These are phyloP conservation scores for Gossypium schwendimanii DNA, from an alignment of 441 rosid species.

Conservation along the genomic window DNA sequence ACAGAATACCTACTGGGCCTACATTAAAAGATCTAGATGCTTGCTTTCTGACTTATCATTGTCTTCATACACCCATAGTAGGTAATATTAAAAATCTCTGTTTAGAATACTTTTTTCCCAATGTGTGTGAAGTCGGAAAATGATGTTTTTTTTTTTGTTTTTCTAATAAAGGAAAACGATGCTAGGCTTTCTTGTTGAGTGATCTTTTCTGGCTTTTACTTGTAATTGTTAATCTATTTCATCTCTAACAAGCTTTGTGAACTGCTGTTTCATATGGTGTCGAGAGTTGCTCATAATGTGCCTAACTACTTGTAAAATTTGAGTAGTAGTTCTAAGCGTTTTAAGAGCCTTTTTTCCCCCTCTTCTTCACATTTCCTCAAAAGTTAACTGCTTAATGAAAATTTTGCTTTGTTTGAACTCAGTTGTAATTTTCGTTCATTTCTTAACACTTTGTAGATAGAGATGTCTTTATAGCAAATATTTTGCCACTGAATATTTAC, in stretches of 20 bases:
- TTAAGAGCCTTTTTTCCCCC: background rate
- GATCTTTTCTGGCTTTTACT: background rate
- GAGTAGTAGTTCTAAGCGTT: background rate
- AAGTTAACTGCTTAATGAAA: background rate
- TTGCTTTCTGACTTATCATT: slow-evolving; percentile 77
- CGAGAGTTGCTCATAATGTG: background rate
- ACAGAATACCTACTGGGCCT: slow-evolving; percentile 80
- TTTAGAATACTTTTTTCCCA: background rate
- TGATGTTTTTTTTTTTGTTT: too few species aligned
- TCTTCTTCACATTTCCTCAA: background rate
- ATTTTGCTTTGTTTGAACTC: background rate
- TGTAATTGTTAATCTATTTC: background rate
- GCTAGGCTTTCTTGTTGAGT: background rate
- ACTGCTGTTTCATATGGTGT: background rate
- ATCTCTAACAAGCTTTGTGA: background rate
- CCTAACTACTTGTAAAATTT: background rate
- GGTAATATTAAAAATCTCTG: slow-evolving; percentile 29
- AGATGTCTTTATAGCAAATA: background rate
- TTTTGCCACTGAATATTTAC: background rate
- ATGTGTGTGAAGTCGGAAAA: too few species aligned
- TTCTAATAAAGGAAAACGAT: background rate
- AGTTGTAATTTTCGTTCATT: background rate
- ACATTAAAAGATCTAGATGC: slow-evolving; percentile 73
- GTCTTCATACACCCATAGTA: slow-evolving; percentile 40
- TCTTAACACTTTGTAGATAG: background rate